Evolutionary conservation across 2,329 filamentous ascomycete genomes (phyloP).

Genomic region (Tetracladium maxilliforme): DNA sequence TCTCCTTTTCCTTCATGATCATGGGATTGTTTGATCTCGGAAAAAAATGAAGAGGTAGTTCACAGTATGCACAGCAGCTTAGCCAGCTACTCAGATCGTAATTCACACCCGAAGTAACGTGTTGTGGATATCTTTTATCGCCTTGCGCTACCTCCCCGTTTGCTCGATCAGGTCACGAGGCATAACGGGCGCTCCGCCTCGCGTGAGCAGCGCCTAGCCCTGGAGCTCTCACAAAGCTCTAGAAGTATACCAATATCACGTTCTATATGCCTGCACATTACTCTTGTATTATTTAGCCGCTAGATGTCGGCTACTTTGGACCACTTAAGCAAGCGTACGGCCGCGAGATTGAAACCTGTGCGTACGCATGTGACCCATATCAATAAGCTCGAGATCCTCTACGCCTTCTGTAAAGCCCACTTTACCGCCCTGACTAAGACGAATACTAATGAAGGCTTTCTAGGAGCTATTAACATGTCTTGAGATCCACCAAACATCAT

Average conservation of each 20-base stretch:
- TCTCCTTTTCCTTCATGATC: too few relatives aligned
- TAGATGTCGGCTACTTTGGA: constrained; percentile 17
- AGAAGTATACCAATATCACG: constrained; percentile 14
- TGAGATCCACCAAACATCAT: constrained; percentile 13
- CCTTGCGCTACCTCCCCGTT: too few relatives aligned
- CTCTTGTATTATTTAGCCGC: constrained; percentile 18
- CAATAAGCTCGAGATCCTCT: constrained; percentile 9
- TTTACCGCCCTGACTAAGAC: constrained; percentile 8
- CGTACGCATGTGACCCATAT: constrained; percentile 10
- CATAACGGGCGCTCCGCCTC: too few relatives aligned
- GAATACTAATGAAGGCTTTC: constrained; percentile 12
- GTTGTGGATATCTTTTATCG: too few relatives aligned
- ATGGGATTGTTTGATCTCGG: too few relatives aligned
- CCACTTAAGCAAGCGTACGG: constrained; percentile 14
- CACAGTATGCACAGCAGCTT: too few relatives aligned
- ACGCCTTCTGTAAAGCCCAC: constrained; percentile 10
- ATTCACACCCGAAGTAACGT: too few relatives aligned
- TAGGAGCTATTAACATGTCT: constrained; percentile 13
- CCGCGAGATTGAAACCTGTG: constrained; percentile 8
- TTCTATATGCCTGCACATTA: constrained; percentile 16
- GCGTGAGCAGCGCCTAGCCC: too few relatives aligned
- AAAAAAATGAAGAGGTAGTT: too few relatives aligned
- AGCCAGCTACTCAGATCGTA: too few relatives aligned
- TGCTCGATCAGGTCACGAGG: too few relatives aligned
- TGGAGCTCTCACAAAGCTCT: too few relatives aligned